phyloP scores from a whole-genome alignment of 2,329 filamentous ascomycete genomes.

The Cladosporium colombiae region DNA sequence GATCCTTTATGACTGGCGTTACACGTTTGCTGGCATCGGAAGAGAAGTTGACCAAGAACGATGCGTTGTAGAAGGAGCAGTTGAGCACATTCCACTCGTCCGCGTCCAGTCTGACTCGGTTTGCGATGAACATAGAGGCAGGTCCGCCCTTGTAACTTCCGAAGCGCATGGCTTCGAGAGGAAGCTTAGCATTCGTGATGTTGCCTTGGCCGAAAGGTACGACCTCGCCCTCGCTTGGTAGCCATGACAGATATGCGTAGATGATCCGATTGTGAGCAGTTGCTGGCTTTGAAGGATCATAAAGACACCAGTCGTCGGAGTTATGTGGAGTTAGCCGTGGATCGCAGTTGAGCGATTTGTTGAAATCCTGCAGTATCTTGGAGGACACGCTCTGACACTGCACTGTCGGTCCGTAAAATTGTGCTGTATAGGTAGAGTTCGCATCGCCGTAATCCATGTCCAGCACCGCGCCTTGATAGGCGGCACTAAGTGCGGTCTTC shows the following conservation, averaged over 20 bases:
- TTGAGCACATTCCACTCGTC: constrained; percentile 3
- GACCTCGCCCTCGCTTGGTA: background rate
- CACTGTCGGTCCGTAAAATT: background rate
- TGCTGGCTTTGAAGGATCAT: background rate
- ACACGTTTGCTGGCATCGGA: background rate
- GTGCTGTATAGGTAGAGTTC: background rate
- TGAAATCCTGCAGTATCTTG: background rate
- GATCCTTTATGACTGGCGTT: background rate
- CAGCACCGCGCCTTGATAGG: background rate
- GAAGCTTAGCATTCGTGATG: background rate
- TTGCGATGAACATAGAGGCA: background rate
- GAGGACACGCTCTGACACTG: background rate
- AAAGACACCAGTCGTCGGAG: background rate
- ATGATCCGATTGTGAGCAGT: background rate
- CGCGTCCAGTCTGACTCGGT: background rate
- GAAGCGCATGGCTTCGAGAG: background rate
- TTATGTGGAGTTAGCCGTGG: background rate
- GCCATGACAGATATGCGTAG: background rate
- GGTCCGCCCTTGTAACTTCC: background rate
- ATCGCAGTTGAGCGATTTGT: background rate
- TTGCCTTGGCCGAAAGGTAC: background rate
- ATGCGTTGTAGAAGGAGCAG: constrained; percentile 2
- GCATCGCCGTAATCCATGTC: background rate
- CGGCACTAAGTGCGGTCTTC: background rate
- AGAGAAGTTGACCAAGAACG: background rate